Evolutionary conservation across 1,284 basidiomycete genomes (phyloP), one percentile per base, ranked within the genome.

Genomic region (Cutaneotrichosporon sp.): DNA sequence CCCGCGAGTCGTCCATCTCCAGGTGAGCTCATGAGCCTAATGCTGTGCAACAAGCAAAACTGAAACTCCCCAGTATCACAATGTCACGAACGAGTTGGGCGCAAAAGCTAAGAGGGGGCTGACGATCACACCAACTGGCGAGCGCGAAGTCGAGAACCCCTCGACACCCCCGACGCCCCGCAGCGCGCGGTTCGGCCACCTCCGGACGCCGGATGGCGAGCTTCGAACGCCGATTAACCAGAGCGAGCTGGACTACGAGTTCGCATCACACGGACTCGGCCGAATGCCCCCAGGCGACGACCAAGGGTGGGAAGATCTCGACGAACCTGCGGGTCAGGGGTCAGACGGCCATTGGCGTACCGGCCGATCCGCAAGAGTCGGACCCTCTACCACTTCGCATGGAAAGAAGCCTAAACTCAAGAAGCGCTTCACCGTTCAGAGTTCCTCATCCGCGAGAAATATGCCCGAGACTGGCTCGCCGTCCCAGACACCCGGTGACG

Each of bases 1-100:
- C 33, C 66, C 73, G 1, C 52, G 73, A 25, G 52, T 69, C 22
- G 51, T 65, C 3, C 60, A 68, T 26, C 60, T 71, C 31, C 67
- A 71, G 52, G 72, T 72, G 54, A 61, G 67, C 57, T 11, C 17
- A 16, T 34, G n/a, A n/a, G n/a, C 9, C 11, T 26, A 35, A 20
- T 20, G 48, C 51, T 61, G 50, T 14, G 29, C 29, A 5, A 14
- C 10, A 14, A 10, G 14, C 29, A 31, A 2, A 31, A 10, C 29
- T 31, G 29, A 31, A 31, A 31, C 29, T 34, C 5, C 9, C 12
- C 11, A 31, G 20, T 46, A 47, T 24, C 45, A 46, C 20, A 37
- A 43, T 26, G 33, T 22, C 20, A 16, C 35, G 27, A 25, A 52
- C 27, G 41, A 42, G 14, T 16, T 43, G 22, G 45, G 42, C 29